Conservation (phyloP, 2,329 filamentous ascomycete species). For the Ustilaginoidea virens region DNA sequence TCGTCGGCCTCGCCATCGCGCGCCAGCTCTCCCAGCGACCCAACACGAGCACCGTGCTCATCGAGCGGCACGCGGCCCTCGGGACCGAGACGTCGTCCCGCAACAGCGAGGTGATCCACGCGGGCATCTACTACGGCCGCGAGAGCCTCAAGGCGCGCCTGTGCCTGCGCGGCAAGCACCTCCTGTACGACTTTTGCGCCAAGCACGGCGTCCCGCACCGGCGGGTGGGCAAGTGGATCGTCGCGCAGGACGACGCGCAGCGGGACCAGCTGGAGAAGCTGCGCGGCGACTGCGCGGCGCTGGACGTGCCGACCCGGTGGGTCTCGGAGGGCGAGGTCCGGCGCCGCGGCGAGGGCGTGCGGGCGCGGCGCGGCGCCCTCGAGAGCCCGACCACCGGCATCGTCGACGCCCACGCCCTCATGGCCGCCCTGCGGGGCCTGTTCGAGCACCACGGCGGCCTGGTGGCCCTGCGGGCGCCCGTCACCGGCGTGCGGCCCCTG, state of each 20-base stretch:
- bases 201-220: conserved; percentile 51
- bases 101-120: conserved; percentile 94
- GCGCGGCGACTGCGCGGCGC: conserved; percentile 24
- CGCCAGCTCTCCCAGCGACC: conserved; percentile 52
- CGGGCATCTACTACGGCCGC: conserved; percentile 77
- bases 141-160: conserved; percentile 66
- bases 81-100: conserved; percentile 81
- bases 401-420: conserved; percentile 71
- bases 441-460: conserved; percentile 68
- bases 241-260: conserved; percentile 67
- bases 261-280: conserved; percentile 42
- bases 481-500: conserved; percentile 42
- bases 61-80: conserved; percentile 61
- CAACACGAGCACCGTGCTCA: conserved; percentile 52
- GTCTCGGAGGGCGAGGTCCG: conserved; percentile 46
- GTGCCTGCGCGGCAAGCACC: conserved; percentile 60
- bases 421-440: conserved; percentile 62
- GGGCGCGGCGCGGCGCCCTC: conserved; percentile 57
- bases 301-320: conserved; percentile 57
- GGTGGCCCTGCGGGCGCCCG: conserved; percentile 51
- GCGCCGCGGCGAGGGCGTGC: conserved; percentile 57
- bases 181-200: conserved; percentile 67
- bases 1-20: conserved; percentile 69
- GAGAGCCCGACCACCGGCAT: conserved; percentile 81
- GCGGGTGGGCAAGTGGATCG: conserved; percentile 84